These are phyloP conservation scores for Tripidium arundinaceum DNA, from an alignment of 202 grass and related monocot species.

Conservation along the genomic window DNA sequence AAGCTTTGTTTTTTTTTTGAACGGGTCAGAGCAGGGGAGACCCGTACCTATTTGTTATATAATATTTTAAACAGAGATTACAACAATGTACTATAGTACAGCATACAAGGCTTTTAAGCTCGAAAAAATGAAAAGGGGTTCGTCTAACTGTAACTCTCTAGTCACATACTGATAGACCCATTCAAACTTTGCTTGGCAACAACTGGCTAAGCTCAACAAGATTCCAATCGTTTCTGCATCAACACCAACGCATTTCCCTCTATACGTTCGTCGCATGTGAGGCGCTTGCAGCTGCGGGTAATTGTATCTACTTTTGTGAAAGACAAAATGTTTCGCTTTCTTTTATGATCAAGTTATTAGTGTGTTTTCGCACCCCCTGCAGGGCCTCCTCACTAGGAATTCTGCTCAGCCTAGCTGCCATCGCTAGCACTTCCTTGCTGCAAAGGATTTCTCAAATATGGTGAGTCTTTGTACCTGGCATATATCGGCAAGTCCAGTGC, in stretches of 20 bases:
- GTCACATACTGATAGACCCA: too few relatives aligned
- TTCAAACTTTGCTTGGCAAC: too few relatives aligned
- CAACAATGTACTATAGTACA: too few relatives aligned
- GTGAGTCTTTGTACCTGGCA: slow-evolving; percentile 55
- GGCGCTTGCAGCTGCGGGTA: background rate
- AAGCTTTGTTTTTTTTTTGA: too few relatives aligned
- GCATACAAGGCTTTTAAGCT: too few relatives aligned
- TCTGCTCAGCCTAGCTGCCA: slow-evolving; percentile 8
- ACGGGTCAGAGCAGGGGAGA: too few relatives aligned
- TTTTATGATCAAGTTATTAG: background rate
- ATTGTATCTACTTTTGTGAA: too few relatives aligned
- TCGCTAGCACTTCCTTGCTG: slow-evolving; percentile 6
- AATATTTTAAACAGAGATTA: too few relatives aligned
- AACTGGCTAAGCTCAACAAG: background rate
- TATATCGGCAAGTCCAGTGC: slow-evolving; percentile 75
- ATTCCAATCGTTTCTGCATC: background rate
- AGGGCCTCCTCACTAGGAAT: slow-evolving; percentile 23
- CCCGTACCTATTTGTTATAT: too few relatives aligned
- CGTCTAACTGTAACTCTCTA: too few relatives aligned
- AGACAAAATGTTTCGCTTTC: background rate
- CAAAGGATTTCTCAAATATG: slow-evolving; percentile 51
- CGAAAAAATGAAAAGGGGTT: too few relatives aligned
- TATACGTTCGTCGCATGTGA: background rate
- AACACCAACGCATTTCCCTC: background rate
- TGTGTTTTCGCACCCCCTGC: background rate